Evolutionary conservation across 495 filamentous ascomycete species (phyloP).

Genomic region (Neurospora sp.): DNA sequence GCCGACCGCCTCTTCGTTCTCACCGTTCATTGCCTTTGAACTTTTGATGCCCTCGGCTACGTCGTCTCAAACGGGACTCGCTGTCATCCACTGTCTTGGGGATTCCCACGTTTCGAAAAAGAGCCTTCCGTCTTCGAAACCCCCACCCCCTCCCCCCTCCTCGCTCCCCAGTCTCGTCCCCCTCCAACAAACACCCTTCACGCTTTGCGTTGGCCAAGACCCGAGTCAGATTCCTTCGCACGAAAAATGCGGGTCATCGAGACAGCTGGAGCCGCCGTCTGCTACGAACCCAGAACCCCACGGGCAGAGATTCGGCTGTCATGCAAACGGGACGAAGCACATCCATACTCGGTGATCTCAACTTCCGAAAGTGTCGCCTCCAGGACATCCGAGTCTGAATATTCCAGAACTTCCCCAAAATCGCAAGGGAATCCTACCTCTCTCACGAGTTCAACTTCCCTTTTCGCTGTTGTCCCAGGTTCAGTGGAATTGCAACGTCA

Average conservation of each 20-base stretch:
- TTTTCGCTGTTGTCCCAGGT: background rate
- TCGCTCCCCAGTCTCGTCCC: background rate
- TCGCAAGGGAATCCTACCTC: background rate
- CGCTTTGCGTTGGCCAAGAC: background rate
- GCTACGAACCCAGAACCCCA: background rate
- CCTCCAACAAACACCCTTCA: background rate
- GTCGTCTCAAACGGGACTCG: background rate
- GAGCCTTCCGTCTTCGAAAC: background rate
- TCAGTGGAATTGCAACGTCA: background rate
- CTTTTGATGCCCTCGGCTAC: background rate
- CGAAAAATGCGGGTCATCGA: background rate
- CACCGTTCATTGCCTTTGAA: background rate
- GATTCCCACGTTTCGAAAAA: background rate
- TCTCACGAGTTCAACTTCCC: background rate
- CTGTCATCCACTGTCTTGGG: background rate
- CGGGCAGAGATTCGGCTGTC: background rate
- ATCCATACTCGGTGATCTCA: background rate
- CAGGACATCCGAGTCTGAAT: background rate
- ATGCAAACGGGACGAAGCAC: background rate
- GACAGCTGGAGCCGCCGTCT: background rate
- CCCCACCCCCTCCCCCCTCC: background rate
- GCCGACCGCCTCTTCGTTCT: background rate
- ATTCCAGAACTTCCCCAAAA: background rate
- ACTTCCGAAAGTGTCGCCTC: background rate
- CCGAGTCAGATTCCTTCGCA: background rate